phyloP scores from a whole-genome alignment of 2,329 filamentous ascomycete species.

The Microcera coccophila region DNA sequence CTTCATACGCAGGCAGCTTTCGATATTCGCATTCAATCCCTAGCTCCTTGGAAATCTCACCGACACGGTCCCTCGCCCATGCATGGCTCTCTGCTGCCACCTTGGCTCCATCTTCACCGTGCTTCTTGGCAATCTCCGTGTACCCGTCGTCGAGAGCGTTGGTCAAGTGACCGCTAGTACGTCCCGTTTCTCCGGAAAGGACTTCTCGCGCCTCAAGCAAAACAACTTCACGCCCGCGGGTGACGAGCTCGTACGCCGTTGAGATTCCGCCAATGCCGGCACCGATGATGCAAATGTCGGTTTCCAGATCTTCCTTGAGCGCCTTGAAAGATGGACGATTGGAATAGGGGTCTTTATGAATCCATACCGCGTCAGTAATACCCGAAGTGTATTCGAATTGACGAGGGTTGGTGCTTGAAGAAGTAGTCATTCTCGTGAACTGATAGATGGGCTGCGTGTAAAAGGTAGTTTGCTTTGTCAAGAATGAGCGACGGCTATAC shows the following conservation, averaged over 20 bases:
- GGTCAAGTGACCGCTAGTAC: constrained; percentile 52
- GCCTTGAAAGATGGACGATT: constrained; percentile 9
- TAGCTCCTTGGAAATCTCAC: constrained; percentile 45
- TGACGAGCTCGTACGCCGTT: constrained; percentile 37
- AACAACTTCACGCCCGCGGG: constrained; percentile 45
- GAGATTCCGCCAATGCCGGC: constrained; percentile 18
- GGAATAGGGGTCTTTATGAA: constrained; percentile 44
- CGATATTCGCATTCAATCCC: constrained; percentile 56
- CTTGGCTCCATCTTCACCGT: constrained; percentile 46
- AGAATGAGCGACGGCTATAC: too few relatives aligned
- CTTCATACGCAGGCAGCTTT: constrained; percentile 44
- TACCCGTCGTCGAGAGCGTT: constrained; percentile 54
- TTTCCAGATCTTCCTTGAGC: constrained; percentile 5
- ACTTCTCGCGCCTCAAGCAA: constrained; percentile 54
- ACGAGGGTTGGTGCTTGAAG: not conserved
- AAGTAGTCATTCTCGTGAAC: too few relatives aligned
- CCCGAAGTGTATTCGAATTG: constrained; percentile 42
- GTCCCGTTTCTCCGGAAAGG: constrained; percentile 50
- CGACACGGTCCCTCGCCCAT: constrained; percentile 51
- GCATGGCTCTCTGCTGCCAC: constrained; percentile 50
- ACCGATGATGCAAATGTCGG: constrained; percentile 16
- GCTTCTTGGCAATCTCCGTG: constrained; percentile 47
- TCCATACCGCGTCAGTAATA: constrained; percentile 50
- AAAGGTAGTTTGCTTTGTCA: too few relatives aligned
- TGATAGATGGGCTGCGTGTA: too few relatives aligned